These are phyloP conservation scores for Pseudomonodictys pantanalensis DNA, from an alignment of 495 filamentous ascomycete species.

Conservation along the genomic window DNA sequence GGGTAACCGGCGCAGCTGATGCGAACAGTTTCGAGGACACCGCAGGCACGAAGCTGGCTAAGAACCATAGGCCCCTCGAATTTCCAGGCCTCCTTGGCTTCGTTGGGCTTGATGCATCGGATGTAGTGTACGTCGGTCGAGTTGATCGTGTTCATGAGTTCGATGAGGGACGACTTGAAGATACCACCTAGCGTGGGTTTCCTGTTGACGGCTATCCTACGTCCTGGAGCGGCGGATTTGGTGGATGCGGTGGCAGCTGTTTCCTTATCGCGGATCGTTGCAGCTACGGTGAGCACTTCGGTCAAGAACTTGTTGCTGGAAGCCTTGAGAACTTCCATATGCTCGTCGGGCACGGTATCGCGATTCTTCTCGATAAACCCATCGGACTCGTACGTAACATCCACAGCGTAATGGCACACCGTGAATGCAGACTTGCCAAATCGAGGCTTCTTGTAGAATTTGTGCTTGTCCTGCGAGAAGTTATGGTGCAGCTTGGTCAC, in stretches of 20 bases:
- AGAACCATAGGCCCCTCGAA: conserved; percentile 99
- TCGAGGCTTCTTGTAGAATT: conserved; percentile 96
- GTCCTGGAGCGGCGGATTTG: conserved; percentile 62
- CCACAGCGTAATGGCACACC: conserved; percentile 97
- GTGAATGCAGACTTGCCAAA: conserved; percentile 98
- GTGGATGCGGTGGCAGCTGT: conserved; percentile 65
- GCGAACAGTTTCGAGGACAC: conserved; percentile 96
- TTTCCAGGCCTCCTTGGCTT: conserved; percentile 94
- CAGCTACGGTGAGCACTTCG: conserved; percentile 80
- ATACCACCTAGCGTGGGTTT: conserved; percentile 98
- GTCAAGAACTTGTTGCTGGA: conserved; percentile 84
- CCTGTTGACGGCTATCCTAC: conserved; percentile 84
- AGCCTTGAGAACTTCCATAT: conserved; percentile 83
- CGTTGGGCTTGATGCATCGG: conserved; percentile 98
- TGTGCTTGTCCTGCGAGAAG: conserved; percentile 85
- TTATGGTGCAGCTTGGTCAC: conserved; percentile 97
- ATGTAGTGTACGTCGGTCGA: conserved; percentile 99
- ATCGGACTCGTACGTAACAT: conserved; percentile 99
- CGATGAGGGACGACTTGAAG: conserved; percentile 97
- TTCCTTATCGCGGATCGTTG: conserved; percentile 86
- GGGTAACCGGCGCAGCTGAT: conserved; percentile 98
- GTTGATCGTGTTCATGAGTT: conserved; percentile 97
- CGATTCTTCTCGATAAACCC: conserved; percentile 99
- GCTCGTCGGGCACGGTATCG: conserved; percentile 97
- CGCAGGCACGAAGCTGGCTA: conserved; percentile 93